phyloP scores from a whole-genome alignment of 148 eudicot genomes.

The Beta vulgaris region DNA sequence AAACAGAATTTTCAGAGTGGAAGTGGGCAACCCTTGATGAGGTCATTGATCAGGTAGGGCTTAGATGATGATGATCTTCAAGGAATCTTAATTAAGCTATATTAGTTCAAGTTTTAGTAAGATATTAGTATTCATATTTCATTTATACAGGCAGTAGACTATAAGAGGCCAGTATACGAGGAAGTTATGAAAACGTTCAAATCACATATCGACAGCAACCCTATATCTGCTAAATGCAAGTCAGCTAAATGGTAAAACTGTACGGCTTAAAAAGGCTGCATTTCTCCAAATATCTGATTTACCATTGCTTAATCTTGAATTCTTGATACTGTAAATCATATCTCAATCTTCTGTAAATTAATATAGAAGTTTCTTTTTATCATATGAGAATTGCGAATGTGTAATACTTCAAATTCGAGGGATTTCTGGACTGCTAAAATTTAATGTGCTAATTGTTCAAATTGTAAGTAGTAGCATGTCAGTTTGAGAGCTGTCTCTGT shows the following conservation, averaged over 20 bases:
- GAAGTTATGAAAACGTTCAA: conserved; percentile 70
- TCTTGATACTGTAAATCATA: conserved; percentile 31
- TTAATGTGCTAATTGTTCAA: conserved; percentile 5
- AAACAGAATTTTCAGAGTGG: conserved; percentile 92
- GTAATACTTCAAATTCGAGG: conserved; percentile 14
- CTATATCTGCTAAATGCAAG: conserved; percentile 61
- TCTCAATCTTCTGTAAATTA: conserved; percentile 31
- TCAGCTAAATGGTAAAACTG: conserved; percentile 81
- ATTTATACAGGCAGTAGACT: conserved; percentile 75
- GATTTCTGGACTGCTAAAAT: conserved; percentile 1
- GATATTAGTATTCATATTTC: neutral
- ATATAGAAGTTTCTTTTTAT: conserved; percentile 21
- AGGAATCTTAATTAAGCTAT: neutral
- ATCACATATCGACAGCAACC: conserved; percentile 43
- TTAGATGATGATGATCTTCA: neutral
- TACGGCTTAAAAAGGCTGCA: conserved; percentile 13
- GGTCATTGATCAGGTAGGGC: conserved; percentile 78
- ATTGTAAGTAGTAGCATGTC: no score
- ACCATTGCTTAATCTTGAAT: neutral
- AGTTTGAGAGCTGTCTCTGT: no score
- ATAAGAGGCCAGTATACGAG: conserved; percentile 94
- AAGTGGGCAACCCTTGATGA: conserved; percentile 88
- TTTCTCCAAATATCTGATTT: neutral
- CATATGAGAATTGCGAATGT: conserved; percentile 18
- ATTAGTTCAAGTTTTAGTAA: neutral